phyloP scores from a whole-genome alignment of 1,139 yeast species.

The Arxiozyma slooffiae region DNA sequence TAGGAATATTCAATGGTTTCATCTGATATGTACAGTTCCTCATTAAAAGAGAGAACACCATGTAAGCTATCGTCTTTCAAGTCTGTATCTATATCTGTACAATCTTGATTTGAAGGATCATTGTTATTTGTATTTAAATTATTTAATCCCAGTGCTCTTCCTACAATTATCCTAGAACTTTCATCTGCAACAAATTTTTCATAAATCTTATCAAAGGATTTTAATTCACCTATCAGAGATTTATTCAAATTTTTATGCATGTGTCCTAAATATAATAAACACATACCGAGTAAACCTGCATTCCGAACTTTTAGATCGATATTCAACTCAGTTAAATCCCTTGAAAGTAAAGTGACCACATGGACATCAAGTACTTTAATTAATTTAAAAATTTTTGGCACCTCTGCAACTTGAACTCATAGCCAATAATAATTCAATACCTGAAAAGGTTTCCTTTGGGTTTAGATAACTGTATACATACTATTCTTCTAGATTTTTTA shows the following conservation, averaged over 20 bases:
- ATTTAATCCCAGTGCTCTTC: conserved; percentile 79
- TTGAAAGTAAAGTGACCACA: conserved; percentile 81
- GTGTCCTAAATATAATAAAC: conserved; percentile 66
- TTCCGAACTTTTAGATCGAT: conserved; percentile 79
- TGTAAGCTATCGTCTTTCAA: neutral
- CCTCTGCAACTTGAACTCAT: conserved; percentile 86
- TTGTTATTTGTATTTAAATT: conserved; percentile 49
- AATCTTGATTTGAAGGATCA: neutral
- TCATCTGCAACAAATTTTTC: conserved; percentile 51
- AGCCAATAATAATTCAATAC: conserved; percentile 80
- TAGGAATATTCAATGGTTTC: neutral
- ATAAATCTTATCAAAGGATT: conserved; percentile 46
- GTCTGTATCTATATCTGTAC: neutral
- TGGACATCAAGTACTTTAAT: conserved; percentile 91
- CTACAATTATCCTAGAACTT: conserved; percentile 81
- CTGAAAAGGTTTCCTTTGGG: conserved; percentile 76
- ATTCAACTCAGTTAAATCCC: conserved; percentile 82
- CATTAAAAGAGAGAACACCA: neutral
- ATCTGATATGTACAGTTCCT: neutral
- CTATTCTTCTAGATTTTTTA: conserved; percentile 85
- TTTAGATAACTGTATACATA: conserved; percentile 89
- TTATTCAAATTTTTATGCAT: conserved; percentile 87
- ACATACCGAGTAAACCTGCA: conserved; percentile 86
- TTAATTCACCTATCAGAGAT: conserved; percentile 58
- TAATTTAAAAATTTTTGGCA: conserved; percentile 72